Percentiles rank a stretch among this genome's conserved stretches.
Conservation (phyloP, 148 eudicot species). For the Mesembryanthemum crystallinum region DNA sequence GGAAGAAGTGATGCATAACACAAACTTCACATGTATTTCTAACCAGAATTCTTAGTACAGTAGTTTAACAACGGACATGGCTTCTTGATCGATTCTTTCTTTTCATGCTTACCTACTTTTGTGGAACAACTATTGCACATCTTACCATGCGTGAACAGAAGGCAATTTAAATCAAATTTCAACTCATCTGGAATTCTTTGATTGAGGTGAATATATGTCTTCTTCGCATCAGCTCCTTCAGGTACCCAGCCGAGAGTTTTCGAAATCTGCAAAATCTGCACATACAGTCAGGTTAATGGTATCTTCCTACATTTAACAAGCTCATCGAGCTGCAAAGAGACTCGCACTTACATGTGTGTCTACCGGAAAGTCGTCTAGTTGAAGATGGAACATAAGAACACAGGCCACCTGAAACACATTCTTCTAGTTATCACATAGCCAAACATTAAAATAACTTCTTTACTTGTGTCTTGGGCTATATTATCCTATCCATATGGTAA, state of each 20-base stretch:
- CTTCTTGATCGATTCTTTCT: constrained; percentile 34
- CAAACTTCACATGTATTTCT: not conserved
- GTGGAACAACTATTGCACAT: constrained; percentile 54
- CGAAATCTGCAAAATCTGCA: constrained; percentile 78
- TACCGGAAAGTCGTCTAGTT: constrained; percentile 82
- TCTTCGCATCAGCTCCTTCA: constrained; percentile 64
- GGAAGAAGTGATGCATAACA: not conserved
- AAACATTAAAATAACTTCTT: not conserved
- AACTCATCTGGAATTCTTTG: constrained; percentile 60
- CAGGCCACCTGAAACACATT: constrained; percentile 74
- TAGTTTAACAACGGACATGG: constrained; percentile 58
- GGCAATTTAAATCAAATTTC: constrained; percentile 85
- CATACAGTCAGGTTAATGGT: constrained; percentile 8
- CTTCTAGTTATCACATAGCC: constrained; percentile 6
- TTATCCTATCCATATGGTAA: no score
- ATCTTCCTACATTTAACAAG: not conserved
- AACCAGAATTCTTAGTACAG: constrained; percentile 30
- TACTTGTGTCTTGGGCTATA: not conserved
- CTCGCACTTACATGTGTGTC: constrained; percentile 70
- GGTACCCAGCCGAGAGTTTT: constrained; percentile 77
- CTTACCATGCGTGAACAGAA: constrained; percentile 82
- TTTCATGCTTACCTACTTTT: constrained; percentile 38
- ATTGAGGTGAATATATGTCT: constrained; percentile 77
- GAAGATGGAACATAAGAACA: constrained; percentile 79
- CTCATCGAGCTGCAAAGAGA: constrained; percentile 2